A percentile compares a stretch with the other conserved stretches of the same genome.
Conservation (phyloP, 78 protist species). For the Tieghemostelium lacteum region DNA sequence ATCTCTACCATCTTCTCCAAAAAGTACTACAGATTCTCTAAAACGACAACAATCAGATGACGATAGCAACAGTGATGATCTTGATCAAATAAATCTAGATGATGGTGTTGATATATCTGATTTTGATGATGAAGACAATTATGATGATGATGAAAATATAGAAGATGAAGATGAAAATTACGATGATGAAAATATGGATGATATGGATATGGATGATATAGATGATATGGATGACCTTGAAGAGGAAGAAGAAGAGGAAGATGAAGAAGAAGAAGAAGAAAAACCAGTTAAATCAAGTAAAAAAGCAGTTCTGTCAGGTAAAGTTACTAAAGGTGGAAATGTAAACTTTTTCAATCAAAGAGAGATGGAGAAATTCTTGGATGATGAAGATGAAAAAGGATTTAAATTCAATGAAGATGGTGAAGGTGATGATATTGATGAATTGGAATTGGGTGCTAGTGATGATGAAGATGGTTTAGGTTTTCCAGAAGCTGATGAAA, state of each 20-base stretch:
- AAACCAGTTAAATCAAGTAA: constrained; percentile 3
- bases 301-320: not conserved
- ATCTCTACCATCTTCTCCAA: not conserved
- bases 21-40: no score
- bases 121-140: constrained; percentile 4
- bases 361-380: constrained; percentile 65
- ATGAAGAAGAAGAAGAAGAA: constrained; percentile 8
- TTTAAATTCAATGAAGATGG: constrained; percentile 53
- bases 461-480: constrained; percentile 67
- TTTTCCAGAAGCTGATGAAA: constrained; percentile 63
- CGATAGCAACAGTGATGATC: not conserved
- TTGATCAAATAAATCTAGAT: not conserved
- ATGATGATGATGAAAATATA: not conserved
- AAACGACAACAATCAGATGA: not conserved
- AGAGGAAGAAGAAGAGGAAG: constrained; percentile 58
- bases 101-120: not conserved
- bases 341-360: constrained; percentile 47
- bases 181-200: constrained; percentile 17
- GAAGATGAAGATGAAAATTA: not conserved
- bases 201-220: constrained; percentile 13
- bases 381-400: constrained; percentile 70
- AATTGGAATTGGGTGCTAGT: constrained; percentile 31
- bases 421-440: constrained; percentile 50
- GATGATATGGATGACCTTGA: constrained; percentile 8
- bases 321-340: not conserved